Evolutionary conservation across 2,329 filamentous ascomycete species (phyloP), one percentile per base, ranked within the genome.

Genomic region (Colletotrichum tropicale): DNA sequence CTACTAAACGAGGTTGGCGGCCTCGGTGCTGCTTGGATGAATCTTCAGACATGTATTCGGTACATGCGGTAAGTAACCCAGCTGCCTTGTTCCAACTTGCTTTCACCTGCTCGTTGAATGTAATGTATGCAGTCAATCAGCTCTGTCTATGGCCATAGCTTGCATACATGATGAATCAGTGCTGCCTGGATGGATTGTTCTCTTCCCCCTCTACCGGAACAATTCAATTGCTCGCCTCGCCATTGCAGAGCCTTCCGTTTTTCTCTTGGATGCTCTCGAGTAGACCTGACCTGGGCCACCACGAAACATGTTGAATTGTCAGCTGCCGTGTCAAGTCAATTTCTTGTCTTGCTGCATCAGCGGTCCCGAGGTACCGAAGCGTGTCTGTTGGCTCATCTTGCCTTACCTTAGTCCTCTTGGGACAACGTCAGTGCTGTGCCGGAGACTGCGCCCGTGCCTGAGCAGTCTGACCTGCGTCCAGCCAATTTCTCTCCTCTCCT

Each of bases 351-450:
- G 28, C 32, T 62, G 21, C 36, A 62, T 36, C 61, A 62, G 34
- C 56, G 26, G 48, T 36, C 61, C 60, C 28, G 70, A 73, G 66
- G 56, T 38, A 69, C 66, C 38, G 30, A 55, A 64, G 69, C 61
- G 24, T 58, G 62, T 66, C 34, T 66, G 16, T 56, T 66, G 61
- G 32, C 16, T 55, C 48, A 28, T 66, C 43, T 52, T 52, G 43
- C 16, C n/a, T 26, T 68, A 24, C 66, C 61, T 58, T 64, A 55
- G 38, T 56, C 43, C 30, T 64, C 66, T 60, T 28, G 71, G 36
- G 43, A 38, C 32, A 55, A 16, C 48, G 71, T 71, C 72, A 71
- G 61, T 71, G 61, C 72, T 66, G 52, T 71, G 72, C 72, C 72
- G 61, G 60, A 74, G 36, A 71, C 61, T 64, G 38, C 43, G 62